Conservation (phyloP, 2,329 filamentous ascomycete species). For the Penicillium frequentans region DNA sequence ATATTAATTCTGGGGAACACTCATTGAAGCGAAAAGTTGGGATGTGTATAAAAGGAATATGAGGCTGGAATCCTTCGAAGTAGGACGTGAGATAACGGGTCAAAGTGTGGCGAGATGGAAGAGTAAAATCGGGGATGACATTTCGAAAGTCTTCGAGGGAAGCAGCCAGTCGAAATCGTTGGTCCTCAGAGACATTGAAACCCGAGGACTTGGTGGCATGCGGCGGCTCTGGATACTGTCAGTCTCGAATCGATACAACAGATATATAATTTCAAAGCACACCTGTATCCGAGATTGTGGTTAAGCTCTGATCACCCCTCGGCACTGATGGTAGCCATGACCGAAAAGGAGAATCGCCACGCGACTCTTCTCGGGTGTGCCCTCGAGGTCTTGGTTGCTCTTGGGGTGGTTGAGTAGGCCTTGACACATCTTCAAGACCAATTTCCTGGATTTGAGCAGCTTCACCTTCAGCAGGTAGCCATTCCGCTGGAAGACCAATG, state of each 20-base stretch:
- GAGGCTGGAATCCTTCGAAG: constrained; percentile 64
- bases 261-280: not conserved
- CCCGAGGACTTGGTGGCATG: constrained; percentile 22
- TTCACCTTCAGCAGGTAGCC: constrained; percentile 30
- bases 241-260: not conserved
- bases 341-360: constrained; percentile 34
- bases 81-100: constrained; percentile 70
- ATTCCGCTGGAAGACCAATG: constrained; percentile 35
- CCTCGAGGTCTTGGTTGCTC: constrained; percentile 23
- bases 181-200: constrained; percentile 31
- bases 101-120: constrained; percentile 68
- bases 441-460: constrained; percentile 26
- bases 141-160: constrained; percentile 32
- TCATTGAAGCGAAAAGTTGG: constrained; percentile 64
- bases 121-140: constrained; percentile 53
- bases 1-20: constrained; percentile 66
- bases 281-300: constrained; percentile 33
- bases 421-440: constrained; percentile 23
- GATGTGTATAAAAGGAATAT: constrained; percentile 65
- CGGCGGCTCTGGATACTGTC: constrained; percentile 23
- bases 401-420: constrained; percentile 14
- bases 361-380: constrained; percentile 23
- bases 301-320: constrained; percentile 32
- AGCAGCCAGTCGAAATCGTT: constrained; percentile 30
- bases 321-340: constrained; percentile 36